phyloP scores from a whole-genome alignment of 176 grass and related monocot species.

The Avena atlantica region DNA sequence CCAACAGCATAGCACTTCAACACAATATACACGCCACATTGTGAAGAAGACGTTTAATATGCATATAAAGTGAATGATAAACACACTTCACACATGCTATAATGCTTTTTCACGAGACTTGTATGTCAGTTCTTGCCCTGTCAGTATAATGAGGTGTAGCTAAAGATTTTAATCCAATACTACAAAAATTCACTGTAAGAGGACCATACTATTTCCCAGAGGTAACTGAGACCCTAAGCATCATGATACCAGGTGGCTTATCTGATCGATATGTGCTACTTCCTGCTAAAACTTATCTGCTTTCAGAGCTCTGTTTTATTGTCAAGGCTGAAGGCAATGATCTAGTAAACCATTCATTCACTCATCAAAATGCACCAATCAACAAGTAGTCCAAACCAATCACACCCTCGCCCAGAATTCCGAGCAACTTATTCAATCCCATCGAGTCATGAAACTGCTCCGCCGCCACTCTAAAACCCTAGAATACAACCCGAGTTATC shows the following conservation, averaged over 20 bases:
- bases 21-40: not conserved
- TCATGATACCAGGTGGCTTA: not conserved
- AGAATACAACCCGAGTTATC: slow-evolving; percentile 10
- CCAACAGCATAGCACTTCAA: not conserved
- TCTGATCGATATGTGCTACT: not conserved
- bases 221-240: not conserved
- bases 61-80: not conserved
- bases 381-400: not conserved
- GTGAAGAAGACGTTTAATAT: slow-evolving; percentile 12
- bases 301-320: not conserved
- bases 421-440: not conserved
- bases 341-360: not conserved
- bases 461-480: not conserved
- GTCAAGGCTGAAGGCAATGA: not conserved
- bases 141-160: not conserved
- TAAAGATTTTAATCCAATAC: not conserved
- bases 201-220: not conserved
- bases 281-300: not conserved
- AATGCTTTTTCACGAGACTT: not conserved
- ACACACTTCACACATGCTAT: not conserved
- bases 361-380: not conserved
- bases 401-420: not conserved
- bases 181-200: not conserved
- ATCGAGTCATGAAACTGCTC: not conserved
- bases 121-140: not conserved